Conservation (phyloP, 805 yeast species). For the Saccharomycopsis capsularis region DNA sequence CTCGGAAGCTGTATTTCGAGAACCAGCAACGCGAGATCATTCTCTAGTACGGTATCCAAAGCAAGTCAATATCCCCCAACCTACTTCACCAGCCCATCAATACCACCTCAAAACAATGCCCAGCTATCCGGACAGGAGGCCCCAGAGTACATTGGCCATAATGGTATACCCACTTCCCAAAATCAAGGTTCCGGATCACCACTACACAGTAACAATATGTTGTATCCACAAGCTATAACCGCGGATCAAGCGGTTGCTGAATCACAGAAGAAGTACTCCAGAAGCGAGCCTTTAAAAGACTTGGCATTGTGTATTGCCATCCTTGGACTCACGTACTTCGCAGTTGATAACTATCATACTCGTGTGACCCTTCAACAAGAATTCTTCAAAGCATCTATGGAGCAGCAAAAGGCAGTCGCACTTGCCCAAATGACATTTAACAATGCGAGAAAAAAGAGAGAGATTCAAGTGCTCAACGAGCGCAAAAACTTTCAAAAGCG, state of each 20-base stretch:
- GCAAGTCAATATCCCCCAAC: constrained; percentile 20
- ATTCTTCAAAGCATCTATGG: constrained; percentile 29
- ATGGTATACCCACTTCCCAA: not conserved
- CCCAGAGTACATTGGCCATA: not conserved
- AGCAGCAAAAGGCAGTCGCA: constrained; percentile 30
- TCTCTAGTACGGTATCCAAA: too few relatives aligned
- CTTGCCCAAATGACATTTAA: constrained; percentile 41
- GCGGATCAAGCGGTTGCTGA: not conserved
- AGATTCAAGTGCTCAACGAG: constrained; percentile 45
- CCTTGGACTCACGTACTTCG: constrained; percentile 39
- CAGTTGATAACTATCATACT: constrained; percentile 43
- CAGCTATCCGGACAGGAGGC: not conserved
- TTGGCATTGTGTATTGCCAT: constrained; percentile 37
- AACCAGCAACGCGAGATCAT: too few relatives aligned
- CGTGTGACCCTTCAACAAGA: constrained; percentile 33
- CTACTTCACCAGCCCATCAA: constrained; percentile 18
- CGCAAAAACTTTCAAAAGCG: constrained; percentile 40
- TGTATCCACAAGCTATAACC: not conserved
- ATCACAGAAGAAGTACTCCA: too few relatives aligned
- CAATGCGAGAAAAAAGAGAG: constrained; percentile 45
- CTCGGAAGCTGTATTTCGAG: too few relatives aligned
- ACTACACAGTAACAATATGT: too few relatives aligned
- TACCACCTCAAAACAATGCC: too few relatives aligned
- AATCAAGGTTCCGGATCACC: not conserved
- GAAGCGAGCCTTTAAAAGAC: constrained; percentile 30